Base-by-base conservation (phyloP, 202 grass and related monocot genomes). In the Cymbopogon flexuosus region DNA sequence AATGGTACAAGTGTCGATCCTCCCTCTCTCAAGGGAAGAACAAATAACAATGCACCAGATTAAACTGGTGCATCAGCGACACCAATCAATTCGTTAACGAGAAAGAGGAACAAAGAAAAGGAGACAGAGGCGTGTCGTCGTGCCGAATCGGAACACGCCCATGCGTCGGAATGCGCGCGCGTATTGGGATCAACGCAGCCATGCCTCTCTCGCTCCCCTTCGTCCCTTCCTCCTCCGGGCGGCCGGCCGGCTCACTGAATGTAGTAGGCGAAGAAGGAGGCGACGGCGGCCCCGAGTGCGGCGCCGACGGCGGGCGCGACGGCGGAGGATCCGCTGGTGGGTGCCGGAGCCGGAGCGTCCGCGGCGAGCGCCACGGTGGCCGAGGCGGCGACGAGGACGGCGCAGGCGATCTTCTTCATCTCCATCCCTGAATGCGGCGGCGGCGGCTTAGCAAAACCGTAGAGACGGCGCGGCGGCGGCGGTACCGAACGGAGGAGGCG, bases 401-500 rank as follows among this genome's bases (percentile, higher is more conserved):
- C 86, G 83, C 86, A 92, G 83, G 86, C 86, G 78, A 92, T 81
- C 90, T 87, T 92, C 84, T 86, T 92, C 90, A 92, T 92, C 91
- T 90, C 91, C 91, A 93, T 93, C 57, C 68, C 66, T 83, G 37
- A 40, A 33, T 61, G 22, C 21, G 14, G 62, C 27, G 22, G 14
- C 14, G 51, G 51, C 59, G 11, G 62, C 59, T 21, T 30, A 13
- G 60, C 23, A 33, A 1, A 6, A 30, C 59, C 59, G 52, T 57
- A 57, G 46, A 57, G 59, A 42, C 15, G 46, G 43, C 43, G 37
- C 10, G 14, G 19, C 31, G n/a, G 18, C 22, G 18, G 1, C 13
- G 42, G 35, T 27, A 47, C 66, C 76, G 5, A 6, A 36, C 35
- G 35, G 35, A 36, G 5, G 72, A 68, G 85, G 70, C 47, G 84